These are phyloP conservation scores for Syzygium syzygioides DNA, from an alignment of 441 rosid species.

Conservation along the genomic window DNA sequence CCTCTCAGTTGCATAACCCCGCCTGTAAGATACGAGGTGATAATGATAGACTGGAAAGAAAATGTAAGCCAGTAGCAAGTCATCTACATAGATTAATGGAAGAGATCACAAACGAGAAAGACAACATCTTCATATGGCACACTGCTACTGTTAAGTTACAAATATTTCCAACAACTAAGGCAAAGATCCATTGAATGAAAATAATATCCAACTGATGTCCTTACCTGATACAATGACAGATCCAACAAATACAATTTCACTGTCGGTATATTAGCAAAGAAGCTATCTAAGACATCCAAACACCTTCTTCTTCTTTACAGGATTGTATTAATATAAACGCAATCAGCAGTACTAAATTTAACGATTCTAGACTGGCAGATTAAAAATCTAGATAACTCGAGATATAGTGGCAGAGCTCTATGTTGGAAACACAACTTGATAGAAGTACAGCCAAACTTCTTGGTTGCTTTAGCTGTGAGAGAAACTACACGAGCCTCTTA, in stretches of 20 bases:
- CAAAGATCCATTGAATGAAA: neutral
- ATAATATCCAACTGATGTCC: neutral
- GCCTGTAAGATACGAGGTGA: constrained; percentile 37
- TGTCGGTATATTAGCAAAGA: neutral
- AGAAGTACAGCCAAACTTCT: neutral
- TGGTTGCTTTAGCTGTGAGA: neutral
- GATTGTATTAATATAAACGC: neutral
- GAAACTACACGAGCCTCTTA: neutral
- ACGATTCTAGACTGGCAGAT: neutral
- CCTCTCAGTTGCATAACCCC: constrained; percentile 93
- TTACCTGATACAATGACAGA: neutral
- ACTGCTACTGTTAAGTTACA: neutral
- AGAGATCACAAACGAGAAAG: neutral
- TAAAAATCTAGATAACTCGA: neutral
- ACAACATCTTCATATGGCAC: neutral
- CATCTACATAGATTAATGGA: neutral
- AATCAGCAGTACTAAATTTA: neutral
- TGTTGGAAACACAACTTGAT: neutral
- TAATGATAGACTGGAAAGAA: neutral
- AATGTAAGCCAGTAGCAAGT: constrained; percentile 1
- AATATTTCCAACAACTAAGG: neutral
- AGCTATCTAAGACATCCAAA: neutral
- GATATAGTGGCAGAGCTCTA: neutral
- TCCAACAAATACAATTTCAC: neutral
- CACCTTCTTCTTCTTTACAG: neutral